Conservation (phyloP, 495 filamentous ascomycete genomes). For the Monascus purpureus region DNA sequence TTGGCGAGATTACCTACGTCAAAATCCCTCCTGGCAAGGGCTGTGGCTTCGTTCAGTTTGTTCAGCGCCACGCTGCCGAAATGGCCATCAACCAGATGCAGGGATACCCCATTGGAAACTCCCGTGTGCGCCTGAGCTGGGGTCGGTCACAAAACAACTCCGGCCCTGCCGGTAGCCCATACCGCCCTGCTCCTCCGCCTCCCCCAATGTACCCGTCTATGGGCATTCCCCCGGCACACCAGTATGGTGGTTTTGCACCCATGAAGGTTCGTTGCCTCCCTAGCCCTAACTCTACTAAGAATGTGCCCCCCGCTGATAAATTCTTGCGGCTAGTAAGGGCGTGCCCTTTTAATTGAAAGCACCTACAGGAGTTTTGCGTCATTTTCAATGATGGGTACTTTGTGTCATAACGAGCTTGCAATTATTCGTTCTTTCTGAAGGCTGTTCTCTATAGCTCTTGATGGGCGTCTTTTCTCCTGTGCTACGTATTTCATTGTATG, state of each 20-base stretch:
- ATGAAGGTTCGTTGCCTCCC: slow-evolving; percentile 50
- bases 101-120: slow-evolving; percentile 98
- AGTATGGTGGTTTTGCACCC: slow-evolving; percentile 58
- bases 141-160: slow-evolving; percentile 99
- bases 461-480: slow-evolving; percentile 33
- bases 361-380: slow-evolving; percentile 35
- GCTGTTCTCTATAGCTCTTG: slow-evolving; percentile 31
- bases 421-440: slow-evolving; percentile 22
- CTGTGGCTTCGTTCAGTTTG: slow-evolving; percentile 98
- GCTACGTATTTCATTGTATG: slow-evolving; percentile 29
- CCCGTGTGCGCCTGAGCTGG: slow-evolving; percentile 92
- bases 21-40: slow-evolving; percentile 99
- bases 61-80: slow-evolving; percentile 96
- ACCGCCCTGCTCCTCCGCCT: slow-evolving; percentile 87
- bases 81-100: slow-evolving; percentile 99
- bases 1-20: slow-evolving; percentile 99
- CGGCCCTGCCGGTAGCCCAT: slow-evolving; percentile 90
- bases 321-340: slow-evolving; percentile 19
- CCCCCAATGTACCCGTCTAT: slow-evolving; percentile 77
- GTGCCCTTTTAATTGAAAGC: slow-evolving; percentile 31
- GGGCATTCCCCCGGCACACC: slow-evolving; percentile 64
- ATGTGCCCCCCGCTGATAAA: slow-evolving; percentile 17
- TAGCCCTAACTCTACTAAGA: slow-evolving; percentile 3
- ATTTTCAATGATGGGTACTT: slow-evolving; percentile 32
- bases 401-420: slow-evolving; percentile 31